Evolutionary conservation across 352 stramenopile species (phyloP).

Genomic region (Phytophthora nicotianae): DNA sequence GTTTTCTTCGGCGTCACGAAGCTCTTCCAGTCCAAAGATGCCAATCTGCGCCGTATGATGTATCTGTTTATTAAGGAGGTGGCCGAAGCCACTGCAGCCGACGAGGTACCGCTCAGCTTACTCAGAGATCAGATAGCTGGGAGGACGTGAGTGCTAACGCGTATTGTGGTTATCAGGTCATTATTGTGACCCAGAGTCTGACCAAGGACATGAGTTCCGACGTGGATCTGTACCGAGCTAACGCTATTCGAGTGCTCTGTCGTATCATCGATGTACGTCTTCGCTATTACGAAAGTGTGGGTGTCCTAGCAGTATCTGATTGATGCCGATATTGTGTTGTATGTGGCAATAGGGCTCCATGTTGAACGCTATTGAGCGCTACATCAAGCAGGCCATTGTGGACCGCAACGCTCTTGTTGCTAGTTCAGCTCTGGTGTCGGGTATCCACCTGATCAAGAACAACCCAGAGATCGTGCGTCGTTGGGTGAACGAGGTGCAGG

Average conservation of each 20-base stretch:
- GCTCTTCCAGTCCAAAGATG: constrained; percentile 99
- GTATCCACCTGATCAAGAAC: constrained; percentile 94
- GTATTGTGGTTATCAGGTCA: constrained; percentile 89
- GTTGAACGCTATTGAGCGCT: constrained; percentile 93
- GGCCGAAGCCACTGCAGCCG: constrained; percentile 88
- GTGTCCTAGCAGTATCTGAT: constrained; percentile 11
- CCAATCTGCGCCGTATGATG: constrained; percentile 97
- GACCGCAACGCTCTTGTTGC: constrained; percentile 97
- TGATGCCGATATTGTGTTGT: constrained; percentile 2
- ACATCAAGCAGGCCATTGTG: constrained; percentile 99
- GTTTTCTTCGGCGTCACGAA: constrained; percentile 99
- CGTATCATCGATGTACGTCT: constrained; percentile 91
- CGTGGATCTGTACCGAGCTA: constrained; percentile 98
- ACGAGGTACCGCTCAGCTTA: constrained; percentile 50
- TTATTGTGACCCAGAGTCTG: constrained; percentile 99
- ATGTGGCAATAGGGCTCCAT: constrained; percentile 72
- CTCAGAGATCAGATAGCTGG: background rate
- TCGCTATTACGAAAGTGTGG: background rate
- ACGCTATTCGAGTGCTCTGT: constrained; percentile 98
- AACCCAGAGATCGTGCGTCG: constrained; percentile 92
- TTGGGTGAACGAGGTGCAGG: constrained; percentile 98
- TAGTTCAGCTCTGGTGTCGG: constrained; percentile 96
- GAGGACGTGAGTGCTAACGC: constrained; percentile 12
- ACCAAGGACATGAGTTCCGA: constrained; percentile 99
- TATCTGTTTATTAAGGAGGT: constrained; percentile 99